Base-by-base conservation (phyloP, 805 yeast genomes). In the Saccharomyces kudriavzevii region DNA sequence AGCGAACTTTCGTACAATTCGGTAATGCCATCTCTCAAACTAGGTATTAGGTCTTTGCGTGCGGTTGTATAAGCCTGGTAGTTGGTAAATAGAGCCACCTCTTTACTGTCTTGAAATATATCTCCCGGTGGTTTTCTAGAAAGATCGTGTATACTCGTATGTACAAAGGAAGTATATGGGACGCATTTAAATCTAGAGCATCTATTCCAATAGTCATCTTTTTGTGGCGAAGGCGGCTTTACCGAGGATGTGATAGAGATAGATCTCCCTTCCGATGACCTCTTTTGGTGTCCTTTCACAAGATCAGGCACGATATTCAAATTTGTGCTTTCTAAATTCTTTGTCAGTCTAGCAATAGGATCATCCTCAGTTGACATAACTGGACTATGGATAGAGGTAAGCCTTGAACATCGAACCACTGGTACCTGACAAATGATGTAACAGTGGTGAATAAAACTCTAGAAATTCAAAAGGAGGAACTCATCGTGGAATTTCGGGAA, bases 61-160 rank as follows among this genome's bases (percentile, higher is more conserved):
- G 27, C 28, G 10, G 43, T 53, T 2, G 40, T 22, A 28, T 54
- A 48, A 8, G 58, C 13, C 14, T 26, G 31, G 40, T 43, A 52
- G 9, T 56, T 51, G 29, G 53, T 47, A 51, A 54, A 60, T 24
- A 56, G 26, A 13, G 62, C 65, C 4, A 63, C 62, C 43, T 63
- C 66, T 50, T 51, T 54, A 30, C 55, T 51, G 4, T 50, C 51
- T 30, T 49, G 14, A 45, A 64, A 62, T 51, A 67, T 54, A 2
- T 50, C 40, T 6, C 51, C 49, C 10, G 61, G 55, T 5, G 40
- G 26, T 1, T 52, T 35, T 17, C 24, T 29, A 5, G 64, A 58
- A 9, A 57, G 50, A 5, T 26, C 35, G 10, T 26, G 30, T 1
- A 54, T 40, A 17, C 52, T 40, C 17, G 49, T 43, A 40, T 59